Conservation (phyloP, 495 filamentous ascomycete species). For the Parmelia sp. region DNA sequence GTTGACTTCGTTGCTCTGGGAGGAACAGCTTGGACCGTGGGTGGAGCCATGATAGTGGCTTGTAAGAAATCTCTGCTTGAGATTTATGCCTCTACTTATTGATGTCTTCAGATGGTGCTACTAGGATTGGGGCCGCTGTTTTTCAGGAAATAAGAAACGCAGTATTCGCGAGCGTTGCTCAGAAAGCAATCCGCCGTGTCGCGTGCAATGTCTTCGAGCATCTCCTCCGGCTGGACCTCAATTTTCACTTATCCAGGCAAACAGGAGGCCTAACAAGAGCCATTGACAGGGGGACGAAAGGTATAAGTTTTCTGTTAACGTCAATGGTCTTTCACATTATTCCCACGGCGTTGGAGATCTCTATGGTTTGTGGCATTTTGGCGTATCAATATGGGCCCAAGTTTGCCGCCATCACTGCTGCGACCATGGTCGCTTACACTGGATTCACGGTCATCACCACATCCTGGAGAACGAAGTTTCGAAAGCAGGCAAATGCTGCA, state of each 20-base stretch:
- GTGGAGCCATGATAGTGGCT: slow-evolving; percentile 85
- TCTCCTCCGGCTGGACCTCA: slow-evolving; percentile 78
- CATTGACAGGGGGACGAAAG: slow-evolving; percentile 94
- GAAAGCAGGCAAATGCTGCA: slow-evolving; percentile 87
- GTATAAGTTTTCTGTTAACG: slow-evolving; percentile 91
- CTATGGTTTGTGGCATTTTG: slow-evolving; percentile 87
- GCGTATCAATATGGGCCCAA: slow-evolving; percentile 88
- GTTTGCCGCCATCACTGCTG: slow-evolving; percentile 85
- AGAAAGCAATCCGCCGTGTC: slow-evolving; percentile 89
- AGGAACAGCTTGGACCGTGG: slow-evolving; percentile 80
- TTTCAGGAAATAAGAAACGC: slow-evolving; percentile 93
- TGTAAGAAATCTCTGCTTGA: slow-evolving; percentile 42
- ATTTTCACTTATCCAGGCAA: slow-evolving; percentile 89
- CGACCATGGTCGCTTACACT: slow-evolving; percentile 89
- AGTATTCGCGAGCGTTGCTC: slow-evolving; percentile 91
- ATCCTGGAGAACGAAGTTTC: slow-evolving; percentile 93
- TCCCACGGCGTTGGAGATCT: slow-evolving; percentile 88
- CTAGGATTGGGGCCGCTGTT: slow-evolving; percentile 76
- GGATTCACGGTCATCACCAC: slow-evolving; percentile 94
- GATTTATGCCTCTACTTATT: slow-evolving; percentile 1
- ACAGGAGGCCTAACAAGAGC: slow-evolving; percentile 91
- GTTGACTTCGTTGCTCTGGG: slow-evolving; percentile 77
- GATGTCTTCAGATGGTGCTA: slow-evolving; percentile 59
- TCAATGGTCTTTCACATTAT: slow-evolving; percentile 99
- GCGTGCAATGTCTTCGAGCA: slow-evolving; percentile 91